Evolutionary conservation across 140 eudicot species (phyloP).

Genomic region (Eryngium alpinum): DNA sequence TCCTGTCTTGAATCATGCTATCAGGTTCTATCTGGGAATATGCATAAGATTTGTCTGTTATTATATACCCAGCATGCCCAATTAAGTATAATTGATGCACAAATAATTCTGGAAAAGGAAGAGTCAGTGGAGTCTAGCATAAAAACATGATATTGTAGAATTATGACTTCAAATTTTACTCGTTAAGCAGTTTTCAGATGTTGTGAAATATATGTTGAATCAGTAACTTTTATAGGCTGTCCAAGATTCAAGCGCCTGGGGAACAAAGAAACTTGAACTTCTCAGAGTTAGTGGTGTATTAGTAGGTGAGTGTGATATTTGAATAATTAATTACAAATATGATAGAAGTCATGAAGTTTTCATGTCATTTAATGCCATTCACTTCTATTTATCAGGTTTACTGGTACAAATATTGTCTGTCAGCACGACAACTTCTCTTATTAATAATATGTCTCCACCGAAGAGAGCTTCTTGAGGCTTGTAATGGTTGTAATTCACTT

Average conservation of each 20-base stretch:
- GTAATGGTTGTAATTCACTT: slow-evolving; percentile 9
- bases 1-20: background rate
- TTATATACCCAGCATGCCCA: background rate
- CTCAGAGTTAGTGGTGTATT: slow-evolving; percentile 30
- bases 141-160: background rate
- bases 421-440: slow-evolving; percentile 45
- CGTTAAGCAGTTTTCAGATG: background rate
- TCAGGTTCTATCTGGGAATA: background rate
- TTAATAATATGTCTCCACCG: slow-evolving; percentile 75
- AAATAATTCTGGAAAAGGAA: background rate
- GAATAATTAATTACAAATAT: slow-evolving; percentile 1
- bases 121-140: background rate
- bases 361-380: background rate
- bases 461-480: slow-evolving; percentile 51
- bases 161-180: background rate
- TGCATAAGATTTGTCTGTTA: background rate
- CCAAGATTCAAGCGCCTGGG: slow-evolving; percentile 43
- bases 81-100: background rate
- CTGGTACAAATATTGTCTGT: slow-evolving; percentile 42
- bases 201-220: background rate
- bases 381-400: slow-evolving; percentile 41
- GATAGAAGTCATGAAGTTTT: slow-evolving; percentile 10
- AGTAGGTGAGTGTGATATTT: slow-evolving; percentile 34
- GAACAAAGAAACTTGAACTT: slow-evolving; percentile 34
- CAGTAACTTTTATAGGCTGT: slow-evolving; percentile 27